A percentile compares a stretch with the other conserved stretches of the same genome.
Conservation (phyloP, 495 filamentous ascomycete species). For the Penicillium paradoxum region DNA sequence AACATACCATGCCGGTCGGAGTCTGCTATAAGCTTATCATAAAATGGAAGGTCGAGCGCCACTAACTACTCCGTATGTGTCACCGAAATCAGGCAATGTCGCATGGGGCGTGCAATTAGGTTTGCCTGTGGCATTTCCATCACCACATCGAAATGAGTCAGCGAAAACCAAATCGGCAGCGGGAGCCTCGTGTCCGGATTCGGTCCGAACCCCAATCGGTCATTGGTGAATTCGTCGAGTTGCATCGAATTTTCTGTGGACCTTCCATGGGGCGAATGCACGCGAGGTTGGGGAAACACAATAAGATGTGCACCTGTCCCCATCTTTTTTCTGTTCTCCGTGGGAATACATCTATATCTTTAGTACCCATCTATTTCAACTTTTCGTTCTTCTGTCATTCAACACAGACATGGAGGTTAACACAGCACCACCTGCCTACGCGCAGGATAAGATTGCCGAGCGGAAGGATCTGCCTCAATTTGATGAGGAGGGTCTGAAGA, state of each 20-base stretch:
- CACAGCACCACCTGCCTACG: constrained; percentile 16
- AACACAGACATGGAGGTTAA: constrained; percentile 19
- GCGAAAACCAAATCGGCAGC: neutral
- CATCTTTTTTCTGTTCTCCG: neutral
- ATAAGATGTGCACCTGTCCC: neutral
- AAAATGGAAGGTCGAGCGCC: too few species aligned
- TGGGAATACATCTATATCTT: neutral
- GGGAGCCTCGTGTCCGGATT: neutral
- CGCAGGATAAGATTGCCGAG: constrained; percentile 21
- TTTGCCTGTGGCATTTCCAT: neutral
- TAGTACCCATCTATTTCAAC: neutral
- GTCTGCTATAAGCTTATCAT: too few species aligned
- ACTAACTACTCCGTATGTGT: too few species aligned
- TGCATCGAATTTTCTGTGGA: constrained; percentile 6
- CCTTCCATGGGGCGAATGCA: constrained; percentile 2
- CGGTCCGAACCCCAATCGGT: neutral
- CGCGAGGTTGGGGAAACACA: neutral
- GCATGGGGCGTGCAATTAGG: neutral
- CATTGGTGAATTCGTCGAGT: neutral
- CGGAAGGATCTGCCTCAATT: constrained; percentile 10
- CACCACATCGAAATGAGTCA: constrained; percentile 8
- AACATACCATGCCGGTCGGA: too few species aligned
- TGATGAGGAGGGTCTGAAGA: constrained; percentile 34
- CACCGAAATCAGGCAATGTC: too few species aligned
- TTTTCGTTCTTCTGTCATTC: neutral